These are phyloP conservation scores for Saxophila tyrrhenica DNA, from an alignment of 495 filamentous ascomycete genomes.

Conservation along the genomic window DNA sequence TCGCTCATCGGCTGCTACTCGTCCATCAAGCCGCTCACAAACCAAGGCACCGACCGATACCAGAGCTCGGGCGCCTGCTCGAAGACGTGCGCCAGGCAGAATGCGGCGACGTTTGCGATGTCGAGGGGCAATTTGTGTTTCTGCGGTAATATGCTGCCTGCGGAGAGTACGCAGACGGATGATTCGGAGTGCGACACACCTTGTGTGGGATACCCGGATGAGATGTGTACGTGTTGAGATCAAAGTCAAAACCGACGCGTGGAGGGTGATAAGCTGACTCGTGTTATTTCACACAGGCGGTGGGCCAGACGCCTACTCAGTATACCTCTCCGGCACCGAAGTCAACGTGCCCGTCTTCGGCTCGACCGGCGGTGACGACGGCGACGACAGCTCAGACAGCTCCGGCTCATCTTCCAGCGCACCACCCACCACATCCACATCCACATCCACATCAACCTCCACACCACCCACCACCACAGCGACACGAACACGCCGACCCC, in stretches of 20 bases:
- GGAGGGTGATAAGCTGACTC: constrained; percentile 32
- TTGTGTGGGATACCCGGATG: constrained; percentile 43
- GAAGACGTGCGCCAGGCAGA: constrained; percentile 24
- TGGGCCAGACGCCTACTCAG: constrained; percentile 32
- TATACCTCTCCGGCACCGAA: constrained; percentile 43
- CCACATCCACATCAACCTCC: constrained; percentile 20
- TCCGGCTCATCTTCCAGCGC: constrained; percentile 15
- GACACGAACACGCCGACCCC: not conserved
- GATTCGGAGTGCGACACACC: constrained; percentile 41
- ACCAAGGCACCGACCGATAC: constrained; percentile 28
- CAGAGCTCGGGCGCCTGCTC: constrained; percentile 35
- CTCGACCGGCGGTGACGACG: not conserved
- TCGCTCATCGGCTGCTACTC: constrained; percentile 35
- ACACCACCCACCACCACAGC: constrained; percentile 16
- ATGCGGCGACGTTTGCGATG: constrained; percentile 32
- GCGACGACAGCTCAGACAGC: not conserved
- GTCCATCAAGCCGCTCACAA: constrained; percentile 25
- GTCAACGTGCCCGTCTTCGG: constrained; percentile 6
- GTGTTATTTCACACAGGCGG: constrained; percentile 42
- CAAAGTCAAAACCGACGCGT: not conserved
- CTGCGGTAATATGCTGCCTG: constrained; percentile 51
- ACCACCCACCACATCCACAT: constrained; percentile 19
- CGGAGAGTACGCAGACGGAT: constrained; percentile 33
- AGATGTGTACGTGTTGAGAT: constrained; percentile 46
- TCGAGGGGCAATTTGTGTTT: constrained; percentile 41